These are phyloP conservation scores for Purpureocillium lavendulum DNA, from an alignment of 2,329 filamentous ascomycete genomes.

Conservation along the genomic window DNA sequence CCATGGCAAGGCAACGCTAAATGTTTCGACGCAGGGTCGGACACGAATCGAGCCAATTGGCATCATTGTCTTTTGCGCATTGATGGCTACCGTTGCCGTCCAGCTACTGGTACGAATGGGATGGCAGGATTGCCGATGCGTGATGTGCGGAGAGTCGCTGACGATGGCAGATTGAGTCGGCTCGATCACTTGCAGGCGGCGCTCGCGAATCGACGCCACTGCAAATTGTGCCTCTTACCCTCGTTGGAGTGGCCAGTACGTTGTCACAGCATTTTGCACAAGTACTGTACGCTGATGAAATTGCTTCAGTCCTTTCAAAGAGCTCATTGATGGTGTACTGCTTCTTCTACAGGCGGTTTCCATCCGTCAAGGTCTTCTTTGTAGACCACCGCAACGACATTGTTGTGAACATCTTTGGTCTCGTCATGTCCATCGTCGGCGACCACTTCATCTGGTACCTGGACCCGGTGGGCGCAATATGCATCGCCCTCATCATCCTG, in stretches of 20 bases:
- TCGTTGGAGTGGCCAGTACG: slow-evolving; percentile 45
- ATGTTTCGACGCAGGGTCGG: slow-evolving; percentile 40
- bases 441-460: slow-evolving; percentile 48
- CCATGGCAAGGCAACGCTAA: too few relatives aligned
- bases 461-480: slow-evolving; percentile 52
- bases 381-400: slow-evolving; percentile 51
- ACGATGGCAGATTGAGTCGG: slow-evolving; percentile 39
- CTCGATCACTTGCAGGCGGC: slow-evolving; percentile 39
- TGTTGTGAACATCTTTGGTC: slow-evolving; percentile 44
- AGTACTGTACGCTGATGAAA: not conserved
- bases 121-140: slow-evolving; percentile 11
- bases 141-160: not conserved
- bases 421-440: slow-evolving; percentile 47
- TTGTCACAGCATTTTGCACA: not conserved
- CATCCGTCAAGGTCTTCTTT: slow-evolving; percentile 48
- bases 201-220: slow-evolving; percentile 31
- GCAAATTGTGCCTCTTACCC: slow-evolving; percentile 45
- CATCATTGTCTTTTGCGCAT: slow-evolving; percentile 56
- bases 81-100: slow-evolving; percentile 59
- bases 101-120: slow-evolving; percentile 52
- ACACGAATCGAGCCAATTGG: slow-evolving; percentile 56
- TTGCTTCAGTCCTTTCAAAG: slow-evolving; percentile 28
- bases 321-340: slow-evolving; percentile 44
- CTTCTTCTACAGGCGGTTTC: slow-evolving; percentile 42
- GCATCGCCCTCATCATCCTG: slow-evolving; percentile 52